A percentile compares a stretch with the other conserved stretches of the same genome.
Evolutionary conservation across 148 eudicot species (phyloP).

Genomic region (Pharnaceum exiguum): DNA sequence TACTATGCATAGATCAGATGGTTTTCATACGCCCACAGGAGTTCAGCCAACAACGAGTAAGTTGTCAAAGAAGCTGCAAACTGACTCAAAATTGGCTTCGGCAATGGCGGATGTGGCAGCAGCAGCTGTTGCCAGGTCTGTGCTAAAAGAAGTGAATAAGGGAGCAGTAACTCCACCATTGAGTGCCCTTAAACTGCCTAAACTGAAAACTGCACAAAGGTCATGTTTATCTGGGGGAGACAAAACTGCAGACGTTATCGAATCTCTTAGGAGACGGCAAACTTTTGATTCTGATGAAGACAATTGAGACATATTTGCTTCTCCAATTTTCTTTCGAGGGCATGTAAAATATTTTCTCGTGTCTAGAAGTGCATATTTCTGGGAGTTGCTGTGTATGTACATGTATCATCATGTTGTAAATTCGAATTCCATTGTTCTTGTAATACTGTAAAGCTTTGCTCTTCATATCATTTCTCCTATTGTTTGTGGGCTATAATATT

Average conservation of each 20-base stretch:
- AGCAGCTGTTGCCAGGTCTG: conserved; percentile 57
- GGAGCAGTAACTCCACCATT: conserved; percentile 57
- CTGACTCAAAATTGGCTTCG: conserved; percentile 51
- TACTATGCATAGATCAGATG: conserved; percentile 30
- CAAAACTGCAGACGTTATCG: conserved; percentile 43
- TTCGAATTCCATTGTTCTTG: too few species aligned
- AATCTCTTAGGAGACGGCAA: conserved; percentile 71
- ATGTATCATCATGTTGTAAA: too few species aligned
- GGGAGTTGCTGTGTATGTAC: neutral
- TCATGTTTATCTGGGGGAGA: conserved; percentile 25
- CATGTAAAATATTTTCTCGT: too few species aligned
- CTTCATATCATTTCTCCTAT: too few species aligned
- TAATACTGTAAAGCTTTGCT: too few species aligned
- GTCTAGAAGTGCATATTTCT: neutral
- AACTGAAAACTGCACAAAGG: conserved; percentile 38
- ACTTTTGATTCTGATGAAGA: conserved; percentile 84
- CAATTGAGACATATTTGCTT: conserved; percentile 25
- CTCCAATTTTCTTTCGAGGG: too few species aligned
- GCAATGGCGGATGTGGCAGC: conserved; percentile 75
- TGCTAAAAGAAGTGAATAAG: conserved; percentile 63
- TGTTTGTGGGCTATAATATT: too few species aligned
- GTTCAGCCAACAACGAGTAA: conserved; percentile 9
- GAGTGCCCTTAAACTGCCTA: conserved; percentile 68
- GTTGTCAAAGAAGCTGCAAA: conserved; percentile 28
- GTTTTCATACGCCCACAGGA: conserved; percentile 33